A percentile compares a stretch with the other conserved stretches of the same genome.
These are phyloP conservation scores for Sistotremastrum niveocremeum DNA, from an alignment of 768 basidiomycete genomes.

Conservation along the genomic window DNA sequence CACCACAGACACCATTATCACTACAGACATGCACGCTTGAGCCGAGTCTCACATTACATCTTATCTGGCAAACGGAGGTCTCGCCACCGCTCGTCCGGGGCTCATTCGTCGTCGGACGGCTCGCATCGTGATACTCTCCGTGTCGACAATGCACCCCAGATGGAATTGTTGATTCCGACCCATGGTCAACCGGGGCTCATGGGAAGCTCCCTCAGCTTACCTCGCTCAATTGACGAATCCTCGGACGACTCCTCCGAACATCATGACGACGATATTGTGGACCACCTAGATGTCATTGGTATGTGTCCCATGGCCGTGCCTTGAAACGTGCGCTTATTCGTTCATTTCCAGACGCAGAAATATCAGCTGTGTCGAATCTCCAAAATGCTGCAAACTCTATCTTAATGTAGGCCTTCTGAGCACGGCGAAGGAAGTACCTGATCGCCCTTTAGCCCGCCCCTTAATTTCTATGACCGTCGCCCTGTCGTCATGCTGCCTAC, in stretches of 20 bases:
- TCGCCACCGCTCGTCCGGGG: no score
- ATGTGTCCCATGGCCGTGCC: slow-evolving; percentile 7
- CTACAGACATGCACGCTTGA: no score
- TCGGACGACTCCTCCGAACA: slow-evolving; percentile 19
- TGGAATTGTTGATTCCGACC: slow-evolving; percentile 24
- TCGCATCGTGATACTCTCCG: no score
- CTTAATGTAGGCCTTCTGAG: slow-evolving; percentile 34
- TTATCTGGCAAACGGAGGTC: no score
- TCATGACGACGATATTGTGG: slow-evolving; percentile 71
- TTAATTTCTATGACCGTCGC: slow-evolving; percentile 55
- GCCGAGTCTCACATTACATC: no score
- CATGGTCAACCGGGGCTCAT: slow-evolving; percentile 24
- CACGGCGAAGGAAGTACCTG: background rate
- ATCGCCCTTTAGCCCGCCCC: slow-evolving; percentile 40
- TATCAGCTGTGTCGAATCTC: slow-evolving; percentile 59
- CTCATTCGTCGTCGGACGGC: no score
- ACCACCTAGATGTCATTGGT: slow-evolving; percentile 75
- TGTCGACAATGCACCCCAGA: slow-evolving; percentile 21
- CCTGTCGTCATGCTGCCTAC: slow-evolving; percentile 48
- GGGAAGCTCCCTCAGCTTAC: slow-evolving; percentile 32
- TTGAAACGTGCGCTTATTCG: slow-evolving; percentile 2
- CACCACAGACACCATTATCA: no score
- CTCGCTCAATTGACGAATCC: slow-evolving; percentile 9
- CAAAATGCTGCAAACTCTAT: slow-evolving; percentile 75
- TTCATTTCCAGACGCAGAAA: slow-evolving; percentile 43